Percentiles rank a stretch among this genome's conserved stretches.
These are phyloP conservation scores for Amanita rimosa DNA, from an alignment of 768 basidiomycete genomes.

Conservation along the genomic window DNA sequence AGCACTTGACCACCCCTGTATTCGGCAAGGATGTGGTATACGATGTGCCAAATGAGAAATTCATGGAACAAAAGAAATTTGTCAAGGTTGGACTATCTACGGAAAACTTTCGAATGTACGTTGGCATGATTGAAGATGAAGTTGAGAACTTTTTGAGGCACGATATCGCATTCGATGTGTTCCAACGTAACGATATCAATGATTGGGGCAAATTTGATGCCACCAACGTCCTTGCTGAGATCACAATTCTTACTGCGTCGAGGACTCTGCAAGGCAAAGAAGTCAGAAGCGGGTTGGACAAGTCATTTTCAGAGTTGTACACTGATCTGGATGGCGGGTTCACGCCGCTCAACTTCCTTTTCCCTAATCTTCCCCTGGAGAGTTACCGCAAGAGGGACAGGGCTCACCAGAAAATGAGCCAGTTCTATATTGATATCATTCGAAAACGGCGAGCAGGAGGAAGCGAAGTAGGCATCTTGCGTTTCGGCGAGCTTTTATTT, in stretches of 20 bases:
- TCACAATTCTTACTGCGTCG: constrained; percentile 92
- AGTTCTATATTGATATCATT: constrained; percentile 87
- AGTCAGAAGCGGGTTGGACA: constrained; percentile 69
- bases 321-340: constrained; percentile 92
- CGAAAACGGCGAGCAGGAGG: constrained; percentile 49
- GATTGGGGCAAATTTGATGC: constrained; percentile 76
- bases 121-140: constrained; percentile 70
- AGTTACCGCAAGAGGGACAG: constrained; percentile 83
- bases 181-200: constrained; percentile 53
- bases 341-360: constrained; percentile 91
- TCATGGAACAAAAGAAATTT: constrained; percentile 99
- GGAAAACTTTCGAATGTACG: constrained; percentile 83
- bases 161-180: constrained; percentile 52
- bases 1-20: constrained; percentile 90
- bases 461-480: constrained; percentile 23
- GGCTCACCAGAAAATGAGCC: constrained; percentile 88
- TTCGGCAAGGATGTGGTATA: constrained; percentile 98
- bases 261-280: constrained; percentile 91
- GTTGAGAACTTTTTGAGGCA: constrained; percentile 58
- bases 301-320: constrained; percentile 76
- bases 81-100: constrained; percentile 91
- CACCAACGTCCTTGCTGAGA: constrained; percentile 65
- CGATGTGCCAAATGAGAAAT: constrained; percentile 88
- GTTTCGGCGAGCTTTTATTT: not conserved
- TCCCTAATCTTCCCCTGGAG: constrained; percentile 85